Conservation (phyloP, 768 basidiomycete genomes). For the Myochromella boudieri region DNA sequence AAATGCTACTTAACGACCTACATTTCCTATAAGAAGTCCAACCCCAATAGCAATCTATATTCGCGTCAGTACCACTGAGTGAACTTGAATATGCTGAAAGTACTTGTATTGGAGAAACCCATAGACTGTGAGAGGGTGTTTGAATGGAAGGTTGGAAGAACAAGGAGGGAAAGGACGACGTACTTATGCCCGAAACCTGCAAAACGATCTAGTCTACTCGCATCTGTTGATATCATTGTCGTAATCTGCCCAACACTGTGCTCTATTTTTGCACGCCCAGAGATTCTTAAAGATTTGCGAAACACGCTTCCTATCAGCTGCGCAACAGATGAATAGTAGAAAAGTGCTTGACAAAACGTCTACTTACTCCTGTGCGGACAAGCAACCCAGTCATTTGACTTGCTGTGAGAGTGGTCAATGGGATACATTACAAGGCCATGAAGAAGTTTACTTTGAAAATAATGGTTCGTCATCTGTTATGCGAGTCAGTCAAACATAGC, state of each 20-base stretch:
- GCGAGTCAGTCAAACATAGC: not conserved
- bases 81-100: not conserved
- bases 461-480: constrained; percentile 23
- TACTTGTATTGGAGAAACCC: constrained; percentile 61
- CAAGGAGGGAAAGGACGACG: constrained; percentile 13
- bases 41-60: constrained; percentile 53
- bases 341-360: too few relatives aligned
- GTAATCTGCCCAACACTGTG: constrained; percentile 68
- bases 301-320: constrained; percentile 51
- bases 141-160: not conserved
- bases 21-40: constrained; percentile 60
- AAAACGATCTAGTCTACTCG: constrained; percentile 52
- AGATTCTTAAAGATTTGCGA: constrained; percentile 70
- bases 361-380: constrained; percentile 20
- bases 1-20: constrained; percentile 22
- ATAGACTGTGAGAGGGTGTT: too few relatives aligned
- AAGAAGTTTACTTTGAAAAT: constrained; percentile 16
- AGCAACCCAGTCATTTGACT: constrained; percentile 16
- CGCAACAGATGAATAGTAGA: too few relatives aligned
- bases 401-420: constrained; percentile 1
- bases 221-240: constrained; percentile 68
- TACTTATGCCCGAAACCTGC: constrained; percentile 42
- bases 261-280: constrained; percentile 53
- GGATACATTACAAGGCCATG: not conserved
- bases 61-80: not conserved